Base-by-base conservation (phyloP, 1,139 yeast species). In the Hemisphaericaspora subhashii region DNA sequence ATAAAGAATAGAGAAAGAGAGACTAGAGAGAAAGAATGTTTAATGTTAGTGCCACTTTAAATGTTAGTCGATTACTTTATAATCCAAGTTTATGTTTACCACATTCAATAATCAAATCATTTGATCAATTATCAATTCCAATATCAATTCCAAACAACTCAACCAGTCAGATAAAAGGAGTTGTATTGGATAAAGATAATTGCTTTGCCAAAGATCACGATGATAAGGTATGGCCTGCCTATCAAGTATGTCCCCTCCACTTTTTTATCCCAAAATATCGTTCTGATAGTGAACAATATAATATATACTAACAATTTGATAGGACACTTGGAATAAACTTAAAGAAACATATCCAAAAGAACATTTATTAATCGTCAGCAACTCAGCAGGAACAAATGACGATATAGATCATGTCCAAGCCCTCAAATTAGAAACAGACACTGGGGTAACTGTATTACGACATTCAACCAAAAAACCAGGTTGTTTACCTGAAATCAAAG, bases 141-240 rank as follows among this genome's bases (percentile, higher is more conserved):
- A 50, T 74, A 18, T 41, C 41, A 17, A 54, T 75, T 9, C 65
- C 69, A 3, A 49, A 57, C 17, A 28, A n/a, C n/a, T n/a, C 13
- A 12, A 21, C 22, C 9, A 25, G 53, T 47, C 5, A 45, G 12
- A 85, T 89, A 44, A 83, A 79, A 50, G 96, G 94, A 0, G 75
- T 92, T 3, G 94, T 92, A 0, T 69, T 92, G 21, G 99, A 92
- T 58, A 92, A 94, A 59, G 99, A 92, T 62, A 94, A 92, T 58
- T 92, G 98, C 55, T 86, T 92, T 59, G 95, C 98, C 4, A 74
- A 76, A 48, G 95, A 94, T 34, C 86, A 87, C 43, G 85, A 82
- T 42, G 85, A 83, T 50, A 76, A 79, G 44, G 85, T 92, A 2
- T 89, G 89, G 87, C 89, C 86, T 0, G 85, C 66, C 2, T 88